Evolutionary conservation across 2,329 filamentous ascomycete species (phyloP), one percentile per base, ranked within the genome.

Genomic region (Pseudogymnoascus sp.): DNA sequence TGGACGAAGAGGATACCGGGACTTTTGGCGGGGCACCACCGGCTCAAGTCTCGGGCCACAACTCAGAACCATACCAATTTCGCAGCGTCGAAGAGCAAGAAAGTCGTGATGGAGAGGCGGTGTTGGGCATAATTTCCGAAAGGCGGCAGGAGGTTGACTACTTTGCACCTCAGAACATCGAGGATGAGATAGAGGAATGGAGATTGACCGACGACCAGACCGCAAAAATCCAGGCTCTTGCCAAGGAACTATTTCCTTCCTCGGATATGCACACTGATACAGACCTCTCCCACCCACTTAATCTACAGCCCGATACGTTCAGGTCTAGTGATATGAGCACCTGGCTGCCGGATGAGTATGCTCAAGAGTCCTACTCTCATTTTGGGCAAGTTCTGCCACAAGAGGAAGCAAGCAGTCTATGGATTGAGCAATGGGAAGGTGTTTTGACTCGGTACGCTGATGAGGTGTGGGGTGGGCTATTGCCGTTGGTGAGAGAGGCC

Each of bases 391-490:
- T 45, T 18, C 39, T 39, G 14, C 26, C 54, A 26, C 62, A 39
- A 16, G 51, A 40, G 23, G 57, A 60, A 42, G 64, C 62, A 26
- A 62, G 73, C 69, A 69, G 75, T 57, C 67, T 74, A 14, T 86
- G 83, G 83, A 72, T 83, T 11, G 73, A 77, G 37, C 79, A 84
- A 68, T 87, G 84, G 84, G 77, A 78, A 36, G 76, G 78, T 45
- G 82, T 86, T 6, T 75, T 87, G 23, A 79, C 77, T 1, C 75
- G 77, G 36, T 87, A 88, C 67, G 80, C 80, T 0, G 85, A 89
- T 70, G 83, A 88, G 63, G 86, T 90, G 23, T 90, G 87, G 87
- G 87, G 87, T 18, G 84, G 83, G 64, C 72, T 89, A 18, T 74
- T 79, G 31, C 78, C 81, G 3, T 75, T 88, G 36, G 80, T 86